Base-by-base conservation (phyloP, 495 filamentous ascomycete species). In the Penicillium angulare region DNA sequence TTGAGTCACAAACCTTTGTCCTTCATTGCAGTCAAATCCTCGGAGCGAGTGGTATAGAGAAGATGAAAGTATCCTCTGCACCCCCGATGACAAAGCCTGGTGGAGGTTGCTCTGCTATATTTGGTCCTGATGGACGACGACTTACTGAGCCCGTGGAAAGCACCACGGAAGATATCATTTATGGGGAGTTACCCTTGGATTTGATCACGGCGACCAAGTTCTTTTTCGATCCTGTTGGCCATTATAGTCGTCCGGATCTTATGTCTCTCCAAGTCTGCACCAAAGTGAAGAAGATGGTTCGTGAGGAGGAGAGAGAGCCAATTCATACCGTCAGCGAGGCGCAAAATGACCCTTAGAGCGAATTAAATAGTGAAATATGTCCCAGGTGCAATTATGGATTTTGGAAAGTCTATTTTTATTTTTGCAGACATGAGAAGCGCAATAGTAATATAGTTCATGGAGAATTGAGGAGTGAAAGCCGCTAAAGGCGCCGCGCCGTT, bases 161-260 rank as follows among this genome's bases (percentile, higher is more conserved):
- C 7, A 61, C 46, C 0, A 52, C 52, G 29, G 71, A 74, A 39
- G 56, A 50, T 0, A 58, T 74, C 7, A 34, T 76, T 6, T 63
- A 55, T 26, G 63, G 60, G 2, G 59, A 72, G 44, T 42, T 76
- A 7, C 61, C 72, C 32, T 46, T 74, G 13, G 29, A 57, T 16
- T 52, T 59, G 3, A 67, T 69, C 31, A 41, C 47, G n/a, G 35
- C 43, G 20, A 51, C 64, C 0, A 72, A 68, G 44, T 21, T 45
- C 10, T 64, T 71, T 16, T 32, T 63, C 0, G 68, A 74, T 52
- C 43, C 49, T 0, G 43, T 49, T 0, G 69, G 69, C 0, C 66
- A 71, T 49, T 70, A 74, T 45, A 59, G 60, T 13, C 50, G 68
- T 8, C 66, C 69, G 9, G 73, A 71, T 55, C 38, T 71, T 29